A percentile compares a stretch with the other conserved stretches of the same genome.
phyloP scores from a whole-genome alignment of 805 yeast species.

The Candida golubevii region DNA sequence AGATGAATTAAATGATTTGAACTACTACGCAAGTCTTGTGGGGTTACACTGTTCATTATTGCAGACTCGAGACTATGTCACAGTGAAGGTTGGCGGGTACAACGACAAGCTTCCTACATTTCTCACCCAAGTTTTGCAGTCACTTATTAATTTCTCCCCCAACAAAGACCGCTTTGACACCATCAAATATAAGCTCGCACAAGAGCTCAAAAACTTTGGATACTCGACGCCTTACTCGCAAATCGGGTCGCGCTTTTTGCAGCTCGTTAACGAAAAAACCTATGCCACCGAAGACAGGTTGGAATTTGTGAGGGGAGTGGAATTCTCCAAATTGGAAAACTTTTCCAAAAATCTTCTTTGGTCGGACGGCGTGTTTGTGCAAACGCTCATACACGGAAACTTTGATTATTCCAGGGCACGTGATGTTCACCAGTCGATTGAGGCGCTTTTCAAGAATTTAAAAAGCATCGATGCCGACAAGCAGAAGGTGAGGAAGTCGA shows the following conservation, averaged over 20 bases:
- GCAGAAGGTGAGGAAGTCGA: slow-evolving; percentile 9
- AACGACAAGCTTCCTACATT: slow-evolving; percentile 73
- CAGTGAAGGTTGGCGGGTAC: slow-evolving; percentile 67
- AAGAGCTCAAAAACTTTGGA: slow-evolving; percentile 64
- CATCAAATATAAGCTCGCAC: slow-evolving; percentile 57
- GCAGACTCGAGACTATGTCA: slow-evolving; percentile 64
- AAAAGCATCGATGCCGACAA: slow-evolving; percentile 18
- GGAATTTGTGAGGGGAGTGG: slow-evolving; percentile 39
- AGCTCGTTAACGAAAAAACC: slow-evolving; percentile 65
- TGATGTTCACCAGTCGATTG: slow-evolving; percentile 42
- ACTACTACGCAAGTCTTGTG: slow-evolving; percentile 82
- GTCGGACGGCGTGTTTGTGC: slow-evolving; percentile 58
- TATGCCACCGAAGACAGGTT: slow-evolving; percentile 64
- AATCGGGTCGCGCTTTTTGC: slow-evolving; percentile 57
- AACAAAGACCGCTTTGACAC: slow-evolving; percentile 59
- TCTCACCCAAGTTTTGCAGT: slow-evolving; percentile 54
- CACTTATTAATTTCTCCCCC: slow-evolving; percentile 48
- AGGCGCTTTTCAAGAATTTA: slow-evolving; percentile 26
- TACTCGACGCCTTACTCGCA: slow-evolving; percentile 76
- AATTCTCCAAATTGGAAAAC: slow-evolving; percentile 45
- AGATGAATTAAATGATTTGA: slow-evolving; percentile 69
- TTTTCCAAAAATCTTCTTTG: slow-evolving; percentile 46
- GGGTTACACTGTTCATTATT: slow-evolving; percentile 60
- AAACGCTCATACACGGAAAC: slow-evolving; percentile 78
- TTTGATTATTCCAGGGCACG: slow-evolving; percentile 49